Conservation (phyloP, 139 green algal genomes). For the Nannochloris sp. region DNA sequence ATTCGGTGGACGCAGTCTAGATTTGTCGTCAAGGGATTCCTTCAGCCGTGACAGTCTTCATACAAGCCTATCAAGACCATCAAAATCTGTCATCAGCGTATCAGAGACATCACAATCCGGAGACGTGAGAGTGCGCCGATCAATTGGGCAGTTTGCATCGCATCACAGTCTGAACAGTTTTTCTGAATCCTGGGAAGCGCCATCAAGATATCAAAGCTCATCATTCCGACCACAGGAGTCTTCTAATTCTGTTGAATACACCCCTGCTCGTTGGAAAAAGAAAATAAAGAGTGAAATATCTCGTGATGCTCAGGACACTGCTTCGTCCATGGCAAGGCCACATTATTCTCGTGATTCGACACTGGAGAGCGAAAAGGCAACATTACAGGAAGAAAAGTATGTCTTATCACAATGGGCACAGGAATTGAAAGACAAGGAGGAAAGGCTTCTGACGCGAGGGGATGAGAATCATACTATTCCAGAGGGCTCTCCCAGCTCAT, state of each 20-base stretch:
- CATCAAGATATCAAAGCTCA: background rate
- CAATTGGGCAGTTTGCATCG: background rate
- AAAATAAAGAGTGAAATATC: background rate
- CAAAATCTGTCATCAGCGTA: background rate
- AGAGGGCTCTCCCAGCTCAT: too few relatives aligned
- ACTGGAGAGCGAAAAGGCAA: slow-evolving; percentile 13
- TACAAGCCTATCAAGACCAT: background rate
- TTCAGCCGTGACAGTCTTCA: background rate
- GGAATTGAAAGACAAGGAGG: slow-evolving; percentile 21
- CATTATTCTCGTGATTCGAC: background rate
- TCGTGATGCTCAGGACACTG: background rate
- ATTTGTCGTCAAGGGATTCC: too few relatives aligned
- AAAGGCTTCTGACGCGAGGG: slow-evolving; percentile 8
- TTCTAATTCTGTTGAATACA: background rate
- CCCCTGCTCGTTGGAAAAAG: background rate
- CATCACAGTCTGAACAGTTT: background rate
- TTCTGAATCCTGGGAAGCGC: background rate
- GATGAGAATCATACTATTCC: background rate
- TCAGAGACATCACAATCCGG: background rate
- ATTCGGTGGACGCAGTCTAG: too few relatives aligned
- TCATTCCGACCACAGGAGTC: background rate
- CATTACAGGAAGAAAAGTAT: slow-evolving; percentile 23
- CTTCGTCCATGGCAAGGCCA: background rate
- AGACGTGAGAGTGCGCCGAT: background rate
- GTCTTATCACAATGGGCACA: slow-evolving; percentile 16